Conservation (phyloP, 179 eudicot genomes). For the Silene vulgaris region DNA sequence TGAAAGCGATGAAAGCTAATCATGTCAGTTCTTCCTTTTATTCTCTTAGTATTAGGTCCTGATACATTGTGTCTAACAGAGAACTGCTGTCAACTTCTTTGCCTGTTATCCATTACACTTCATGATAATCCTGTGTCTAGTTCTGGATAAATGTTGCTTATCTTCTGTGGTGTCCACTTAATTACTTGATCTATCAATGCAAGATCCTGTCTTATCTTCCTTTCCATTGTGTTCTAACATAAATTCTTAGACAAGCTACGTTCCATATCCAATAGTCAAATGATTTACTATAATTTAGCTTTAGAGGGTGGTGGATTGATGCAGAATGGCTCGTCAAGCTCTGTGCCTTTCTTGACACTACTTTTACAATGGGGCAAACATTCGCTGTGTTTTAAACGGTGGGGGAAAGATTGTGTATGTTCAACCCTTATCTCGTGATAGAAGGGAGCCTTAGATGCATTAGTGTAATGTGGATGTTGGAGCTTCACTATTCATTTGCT, state of each 20-base stretch:
- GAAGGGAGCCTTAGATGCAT: neutral
- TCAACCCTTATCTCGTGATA: no score
- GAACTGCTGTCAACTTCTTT: neutral
- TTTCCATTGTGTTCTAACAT: neutral
- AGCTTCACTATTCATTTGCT: neutral
- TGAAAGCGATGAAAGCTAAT: conserved; percentile 64
- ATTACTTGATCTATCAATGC: conserved; percentile 2
- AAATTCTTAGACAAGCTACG: no score
- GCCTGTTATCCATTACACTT: neutral
- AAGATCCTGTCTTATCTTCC: neutral
- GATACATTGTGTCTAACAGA: conserved; percentile 8
- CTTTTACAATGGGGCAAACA: no score
- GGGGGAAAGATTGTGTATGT: no score
- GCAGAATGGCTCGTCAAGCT: neutral
- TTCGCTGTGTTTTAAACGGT: no score
- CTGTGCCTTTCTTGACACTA: no score
- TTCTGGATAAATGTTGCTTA: neutral
- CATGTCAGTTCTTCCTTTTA: conserved; percentile 40
- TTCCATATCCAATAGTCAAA: no score
- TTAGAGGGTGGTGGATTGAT: neutral
- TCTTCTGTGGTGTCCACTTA: neutral
- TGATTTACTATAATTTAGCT: neutral
- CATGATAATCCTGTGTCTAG: neutral
- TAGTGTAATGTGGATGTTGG: neutral
- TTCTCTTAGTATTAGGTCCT: neutral